Evolutionary conservation across 768 basidiomycete species (phyloP).

Genomic region (Mycena kentingensis): DNA sequence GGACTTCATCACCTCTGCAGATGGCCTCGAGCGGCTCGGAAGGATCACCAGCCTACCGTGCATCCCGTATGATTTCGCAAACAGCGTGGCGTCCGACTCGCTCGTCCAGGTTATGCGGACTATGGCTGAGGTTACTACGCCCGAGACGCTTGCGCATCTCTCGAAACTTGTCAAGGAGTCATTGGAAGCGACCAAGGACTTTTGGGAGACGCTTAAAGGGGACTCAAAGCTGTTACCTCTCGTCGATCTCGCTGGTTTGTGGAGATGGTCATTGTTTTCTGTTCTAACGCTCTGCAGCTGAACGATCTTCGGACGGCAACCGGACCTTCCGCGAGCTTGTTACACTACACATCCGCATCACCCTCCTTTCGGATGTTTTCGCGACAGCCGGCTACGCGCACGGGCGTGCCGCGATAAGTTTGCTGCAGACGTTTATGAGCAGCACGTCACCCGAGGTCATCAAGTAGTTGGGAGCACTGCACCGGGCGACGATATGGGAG

Average conservation of each 20-base stretch:
- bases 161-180: constrained; percentile 70
- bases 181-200: constrained; percentile 64
- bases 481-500: constrained; percentile 85
- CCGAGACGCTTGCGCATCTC: constrained; percentile 71
- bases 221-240: constrained; percentile 66
- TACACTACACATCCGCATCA: constrained; percentile 75
- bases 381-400: constrained; percentile 81
- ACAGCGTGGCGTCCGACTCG: constrained; percentile 82
- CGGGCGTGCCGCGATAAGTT: constrained; percentile 69
- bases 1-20: constrained; percentile 78
- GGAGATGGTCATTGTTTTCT: constrained; percentile 5
- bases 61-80: constrained; percentile 86
- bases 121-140: constrained; percentile 84
- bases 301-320: constrained; percentile 55
- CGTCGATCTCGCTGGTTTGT: constrained; percentile 52
- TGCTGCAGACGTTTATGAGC: constrained; percentile 75
- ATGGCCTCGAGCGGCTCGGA: constrained; percentile 75
- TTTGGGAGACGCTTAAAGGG: constrained; percentile 61
- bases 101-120: constrained; percentile 87
- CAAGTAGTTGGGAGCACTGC: constrained; percentile 72
- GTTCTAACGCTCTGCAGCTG: constrained; percentile 37
- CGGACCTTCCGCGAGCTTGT: constrained; percentile 71
- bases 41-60: constrained; percentile 81
- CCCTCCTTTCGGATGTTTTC: constrained; percentile 86
- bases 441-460: constrained; percentile 65